Percentiles rank a stretch among this genome's conserved stretches.
These are phyloP conservation scores for Cytospora paraplurivora DNA, from an alignment of 2,329 filamentous ascomycete genomes.

Conservation along the genomic window DNA sequence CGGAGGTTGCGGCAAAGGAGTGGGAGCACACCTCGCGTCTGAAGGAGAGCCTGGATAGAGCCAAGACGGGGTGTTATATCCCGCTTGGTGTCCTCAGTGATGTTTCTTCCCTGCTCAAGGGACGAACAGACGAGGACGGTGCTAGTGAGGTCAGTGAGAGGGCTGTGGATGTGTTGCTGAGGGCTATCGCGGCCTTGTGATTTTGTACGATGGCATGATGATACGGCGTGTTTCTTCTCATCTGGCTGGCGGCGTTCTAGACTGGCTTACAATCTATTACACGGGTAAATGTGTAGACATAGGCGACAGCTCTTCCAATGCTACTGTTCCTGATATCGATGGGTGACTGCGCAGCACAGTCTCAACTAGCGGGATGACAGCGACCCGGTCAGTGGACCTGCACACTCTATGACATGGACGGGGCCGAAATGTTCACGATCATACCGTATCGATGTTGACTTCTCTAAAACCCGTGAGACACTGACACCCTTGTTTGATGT, in stretches of 20 bases:
- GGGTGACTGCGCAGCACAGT: neutral
- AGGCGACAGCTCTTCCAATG: neutral
- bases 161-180: conserved; percentile 61
- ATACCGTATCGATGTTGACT: too few relatives aligned
- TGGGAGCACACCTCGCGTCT: conserved; percentile 95
- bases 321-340: neutral
- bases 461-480: too few relatives aligned
- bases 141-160: conserved; percentile 47
- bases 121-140: conserved; percentile 43
- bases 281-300: neutral
- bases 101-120: conserved; percentile 74
- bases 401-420: too few relatives aligned
- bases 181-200: conserved; percentile 61
- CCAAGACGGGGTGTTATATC: conserved; percentile 77
- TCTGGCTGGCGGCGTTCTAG: conserved; percentile 7
- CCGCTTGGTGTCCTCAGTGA: conserved; percentile 87
- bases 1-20: conserved; percentile 83
- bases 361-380: neutral
- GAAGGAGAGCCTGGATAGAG: conserved; percentile 83
- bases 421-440: neutral
- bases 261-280: neutral
- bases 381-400: too few relatives aligned
- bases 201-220: neutral
- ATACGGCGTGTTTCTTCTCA: neutral
- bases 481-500: too few relatives aligned